Percentiles rank a stretch among this genome's conserved stretches.
phyloP scores from a whole-genome alignment of 495 filamentous ascomycete species.

The Evernia prunastri region DNA sequence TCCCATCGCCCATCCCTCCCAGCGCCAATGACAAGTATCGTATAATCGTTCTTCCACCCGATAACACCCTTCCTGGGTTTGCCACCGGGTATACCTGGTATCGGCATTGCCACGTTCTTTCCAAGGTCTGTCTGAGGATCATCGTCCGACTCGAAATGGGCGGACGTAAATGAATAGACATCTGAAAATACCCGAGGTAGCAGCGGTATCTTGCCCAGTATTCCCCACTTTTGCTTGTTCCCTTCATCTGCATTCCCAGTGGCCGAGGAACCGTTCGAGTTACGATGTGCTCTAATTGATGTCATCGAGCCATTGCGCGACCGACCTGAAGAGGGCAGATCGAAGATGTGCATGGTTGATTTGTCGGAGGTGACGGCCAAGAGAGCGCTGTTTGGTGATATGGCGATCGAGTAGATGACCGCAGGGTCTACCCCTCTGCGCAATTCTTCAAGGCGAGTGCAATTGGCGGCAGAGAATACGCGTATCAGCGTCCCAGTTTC shows the following conservation, averaged over 20 bases:
- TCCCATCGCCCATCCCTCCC: constrained; percentile 80
- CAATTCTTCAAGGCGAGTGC: constrained; percentile 72
- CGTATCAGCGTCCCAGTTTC: constrained; percentile 86
- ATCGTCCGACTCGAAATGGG: constrained; percentile 72
- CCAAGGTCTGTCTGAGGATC: constrained; percentile 46
- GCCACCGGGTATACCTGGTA: constrained; percentile 43
- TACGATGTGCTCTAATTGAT: constrained; percentile 31
- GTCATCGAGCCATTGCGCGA: constrained; percentile 28
- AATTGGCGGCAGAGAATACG: constrained; percentile 69
- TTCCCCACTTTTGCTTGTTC: constrained; percentile 67
- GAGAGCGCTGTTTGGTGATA: constrained; percentile 69
- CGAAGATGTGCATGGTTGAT: constrained; percentile 88
- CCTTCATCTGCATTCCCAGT: constrained; percentile 38
- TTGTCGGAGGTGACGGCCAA: constrained; percentile 97
- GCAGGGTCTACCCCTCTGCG: constrained; percentile 85
- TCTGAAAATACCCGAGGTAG: constrained; percentile 78
- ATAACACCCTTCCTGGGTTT: constrained; percentile 67
- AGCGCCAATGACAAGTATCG: constrained; percentile 69
- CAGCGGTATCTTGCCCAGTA: constrained; percentile 69
- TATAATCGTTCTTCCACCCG: constrained; percentile 66
- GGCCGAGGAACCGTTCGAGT: constrained; percentile 35
- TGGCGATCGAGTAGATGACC: constrained; percentile 75
- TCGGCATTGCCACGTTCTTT: constrained; percentile 31
- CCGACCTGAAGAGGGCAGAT: constrained; percentile 45
- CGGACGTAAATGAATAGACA: constrained; percentile 68